Evolutionary conservation across 345 rosid genomes (phyloP), one percentile per base, ranked within the genome.

Genomic region (Gossypioides kirkii): DNA sequence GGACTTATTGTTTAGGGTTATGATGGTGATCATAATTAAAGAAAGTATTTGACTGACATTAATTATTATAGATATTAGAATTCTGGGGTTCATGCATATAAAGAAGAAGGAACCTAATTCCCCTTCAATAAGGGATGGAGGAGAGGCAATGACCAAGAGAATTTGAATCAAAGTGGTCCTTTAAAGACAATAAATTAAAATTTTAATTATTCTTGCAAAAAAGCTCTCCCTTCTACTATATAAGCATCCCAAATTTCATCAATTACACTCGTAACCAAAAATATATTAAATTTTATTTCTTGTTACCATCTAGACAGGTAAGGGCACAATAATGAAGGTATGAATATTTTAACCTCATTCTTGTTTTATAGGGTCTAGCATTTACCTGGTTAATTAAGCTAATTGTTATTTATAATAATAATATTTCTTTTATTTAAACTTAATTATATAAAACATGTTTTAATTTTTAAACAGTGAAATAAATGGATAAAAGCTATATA

Each of bases 31-130:
- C 0, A 32, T 32, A 32, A 5, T 5, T 32, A 32, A 32, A 5
- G 7, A 32, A 32, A 32, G 38, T 32, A 32, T 32, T 32, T 32
- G 38, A 32, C 38, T 32, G 38, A 4, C 38, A 32, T 32, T 32
- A 32, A 32, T 1, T 32, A 32, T 32, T 32, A 32, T 32, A 32
- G 5, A 32, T 32, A 5, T 32, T 32, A 32, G 5, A 32, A 32
- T 32, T 32, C 38, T 32, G 38, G 38, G 38, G 38, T 32, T 32
- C 38, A 32, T 32, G 38, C 38, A 32, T 4, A 32, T 32, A 32
- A 32, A 32, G 38, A 32, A 1, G 2, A n/a, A 47, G 59, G 88
- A 82, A 84, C 82, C 78, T 20, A 63, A 84, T 84, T 78, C 87
- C 53, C 69, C 67, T 25, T 58, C 76, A 82, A 47, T 28, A 82